These are phyloP conservation scores for Elaeagnus macrophylla DNA, from an alignment of 306 rosid genomes.

Conservation along the genomic window DNA sequence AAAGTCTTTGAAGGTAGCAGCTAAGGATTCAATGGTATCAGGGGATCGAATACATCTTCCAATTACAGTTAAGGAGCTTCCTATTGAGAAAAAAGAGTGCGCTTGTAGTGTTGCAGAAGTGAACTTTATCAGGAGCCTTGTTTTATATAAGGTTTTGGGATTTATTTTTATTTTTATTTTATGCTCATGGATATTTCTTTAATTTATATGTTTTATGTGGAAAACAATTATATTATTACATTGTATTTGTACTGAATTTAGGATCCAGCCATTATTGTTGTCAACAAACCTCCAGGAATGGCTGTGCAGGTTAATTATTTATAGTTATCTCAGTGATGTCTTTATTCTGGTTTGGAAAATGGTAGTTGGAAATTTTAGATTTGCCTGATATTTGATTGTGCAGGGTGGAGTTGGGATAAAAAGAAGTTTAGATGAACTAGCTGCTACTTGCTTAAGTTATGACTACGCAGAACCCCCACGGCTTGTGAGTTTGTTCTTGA, in stretches of 20 bases:
- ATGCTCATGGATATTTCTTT: background rate
- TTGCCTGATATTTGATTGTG: conserved; percentile 14
- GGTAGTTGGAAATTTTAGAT: conserved; percentile 3
- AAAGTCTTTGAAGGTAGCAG: conserved; percentile 42
- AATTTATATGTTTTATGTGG: background rate
- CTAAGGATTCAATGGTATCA: conserved; percentile 53
- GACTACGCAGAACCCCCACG: conserved; percentile 67
- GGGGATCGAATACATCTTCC: conserved; percentile 78
- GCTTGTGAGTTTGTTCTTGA: conserved; percentile 43
- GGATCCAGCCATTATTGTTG: conserved; percentile 72
- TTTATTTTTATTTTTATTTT: conserved; percentile 2
- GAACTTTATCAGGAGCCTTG: conserved; percentile 44
- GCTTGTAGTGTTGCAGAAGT: conserved; percentile 45
- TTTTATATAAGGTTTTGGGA: conserved; percentile 55
- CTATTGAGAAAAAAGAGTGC: conserved; percentile 23
- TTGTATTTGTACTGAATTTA: conserved; percentile 13
- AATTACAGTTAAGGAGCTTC: conserved; percentile 35
- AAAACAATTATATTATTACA: conserved; percentile 1
- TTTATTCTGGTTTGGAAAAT: background rate
- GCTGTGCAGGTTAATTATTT: conserved; percentile 62
- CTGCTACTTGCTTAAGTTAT: conserved; percentile 62
- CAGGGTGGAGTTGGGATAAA: conserved; percentile 82
- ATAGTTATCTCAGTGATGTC: conserved; percentile 1
- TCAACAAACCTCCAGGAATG: conserved; percentile 92
- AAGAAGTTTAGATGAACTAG: conserved; percentile 67